phyloP scores from a whole-genome alignment of 2,329 filamentous ascomycete species.

The Tolypocladium paradoxum region DNA sequence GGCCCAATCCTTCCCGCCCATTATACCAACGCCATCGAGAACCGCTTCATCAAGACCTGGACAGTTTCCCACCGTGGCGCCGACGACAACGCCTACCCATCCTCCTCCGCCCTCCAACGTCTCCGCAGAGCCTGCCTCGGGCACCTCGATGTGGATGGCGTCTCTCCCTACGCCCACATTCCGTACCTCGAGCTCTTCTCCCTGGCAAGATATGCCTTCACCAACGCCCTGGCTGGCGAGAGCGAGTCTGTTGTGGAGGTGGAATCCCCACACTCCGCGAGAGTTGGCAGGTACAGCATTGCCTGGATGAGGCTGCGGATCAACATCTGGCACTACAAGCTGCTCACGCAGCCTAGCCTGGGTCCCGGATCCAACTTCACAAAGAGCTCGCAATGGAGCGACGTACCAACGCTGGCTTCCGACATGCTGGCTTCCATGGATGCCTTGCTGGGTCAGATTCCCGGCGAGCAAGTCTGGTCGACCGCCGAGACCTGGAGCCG shows the following conservation, averaged over 20 bases:
- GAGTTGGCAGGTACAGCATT: slow-evolving; percentile 36
- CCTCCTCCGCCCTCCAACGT: slow-evolving; percentile 18
- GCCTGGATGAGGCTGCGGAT: slow-evolving; percentile 60
- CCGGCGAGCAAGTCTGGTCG: slow-evolving; percentile 27
- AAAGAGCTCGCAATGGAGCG: slow-evolving; percentile 47
- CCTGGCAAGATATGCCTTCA: slow-evolving; percentile 49
- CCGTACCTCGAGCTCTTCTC: slow-evolving; percentile 77
- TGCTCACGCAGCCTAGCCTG: slow-evolving; percentile 45
- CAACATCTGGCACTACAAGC: slow-evolving; percentile 58
- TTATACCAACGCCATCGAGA: slow-evolving; percentile 17
- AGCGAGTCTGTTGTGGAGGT: slow-evolving; percentile 14
- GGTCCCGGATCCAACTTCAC: slow-evolving; percentile 44
- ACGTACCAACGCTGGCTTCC: slow-evolving; percentile 45
- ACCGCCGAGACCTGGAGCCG: slow-evolving; percentile 24
- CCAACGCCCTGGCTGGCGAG: slow-evolving; percentile 11
- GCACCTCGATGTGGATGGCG: slow-evolving; percentile 69
- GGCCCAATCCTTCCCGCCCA: slow-evolving; percentile 57
- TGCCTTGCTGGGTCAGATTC: slow-evolving; percentile 28
- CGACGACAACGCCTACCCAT: not conserved
- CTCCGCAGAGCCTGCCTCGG: slow-evolving; percentile 50
- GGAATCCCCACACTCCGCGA: slow-evolving; percentile 11
- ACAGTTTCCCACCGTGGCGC: not conserved
- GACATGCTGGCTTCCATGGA: slow-evolving; percentile 32
- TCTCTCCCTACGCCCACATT: slow-evolving; percentile 75
- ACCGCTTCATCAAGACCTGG: slow-evolving; percentile 30